phyloP scores from a whole-genome alignment of 805 yeast genomes.

The Metschnikowia koreensis region DNA sequence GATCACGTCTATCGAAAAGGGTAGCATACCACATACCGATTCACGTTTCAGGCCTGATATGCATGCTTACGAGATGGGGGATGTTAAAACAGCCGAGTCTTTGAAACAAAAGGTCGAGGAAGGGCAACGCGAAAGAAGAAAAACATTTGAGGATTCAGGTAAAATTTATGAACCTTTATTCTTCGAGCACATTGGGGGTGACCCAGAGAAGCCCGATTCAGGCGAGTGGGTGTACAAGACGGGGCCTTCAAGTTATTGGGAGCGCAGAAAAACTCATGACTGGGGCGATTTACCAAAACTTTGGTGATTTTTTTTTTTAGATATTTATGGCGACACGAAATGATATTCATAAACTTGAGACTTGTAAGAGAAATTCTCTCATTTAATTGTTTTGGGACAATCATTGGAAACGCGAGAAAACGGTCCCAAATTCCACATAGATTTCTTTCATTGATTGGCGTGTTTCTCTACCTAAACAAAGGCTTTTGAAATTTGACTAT shows the following conservation, averaged over 20 bases:
- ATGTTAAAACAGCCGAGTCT: conserved; percentile 67
- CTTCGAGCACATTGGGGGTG: conserved; percentile 50
- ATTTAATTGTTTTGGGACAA: too few relatives aligned
- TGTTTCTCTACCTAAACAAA: too few relatives aligned
- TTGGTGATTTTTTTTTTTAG: conserved; percentile 44
- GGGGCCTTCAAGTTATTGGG: conserved; percentile 77
- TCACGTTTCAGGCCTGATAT: conserved; percentile 90
- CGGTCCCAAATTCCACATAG: background rate
- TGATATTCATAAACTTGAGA: too few relatives aligned
- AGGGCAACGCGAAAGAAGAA: conserved; percentile 75
- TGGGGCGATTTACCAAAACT: conserved; percentile 57
- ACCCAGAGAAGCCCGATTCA: conserved; percentile 29
- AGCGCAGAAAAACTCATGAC: conserved; percentile 58
- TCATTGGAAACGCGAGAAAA: too few relatives aligned
- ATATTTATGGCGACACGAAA: too few relatives aligned
- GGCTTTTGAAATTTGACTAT: too few relatives aligned
- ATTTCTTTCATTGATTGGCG: too few relatives aligned
- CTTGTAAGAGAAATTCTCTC: too few relatives aligned
- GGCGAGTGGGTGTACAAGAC: conserved; percentile 53
- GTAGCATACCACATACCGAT: conserved; percentile 74
- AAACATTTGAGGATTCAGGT: conserved; percentile 46
- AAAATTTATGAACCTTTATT: conserved; percentile 56
- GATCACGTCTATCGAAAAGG: conserved; percentile 68
- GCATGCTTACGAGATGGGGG: conserved; percentile 64
- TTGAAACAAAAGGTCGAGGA: conserved; percentile 72